Evolutionary conservation across 495 filamentous ascomycete genomes (phyloP).

Genomic region (Lentithecium fluviatile): DNA sequence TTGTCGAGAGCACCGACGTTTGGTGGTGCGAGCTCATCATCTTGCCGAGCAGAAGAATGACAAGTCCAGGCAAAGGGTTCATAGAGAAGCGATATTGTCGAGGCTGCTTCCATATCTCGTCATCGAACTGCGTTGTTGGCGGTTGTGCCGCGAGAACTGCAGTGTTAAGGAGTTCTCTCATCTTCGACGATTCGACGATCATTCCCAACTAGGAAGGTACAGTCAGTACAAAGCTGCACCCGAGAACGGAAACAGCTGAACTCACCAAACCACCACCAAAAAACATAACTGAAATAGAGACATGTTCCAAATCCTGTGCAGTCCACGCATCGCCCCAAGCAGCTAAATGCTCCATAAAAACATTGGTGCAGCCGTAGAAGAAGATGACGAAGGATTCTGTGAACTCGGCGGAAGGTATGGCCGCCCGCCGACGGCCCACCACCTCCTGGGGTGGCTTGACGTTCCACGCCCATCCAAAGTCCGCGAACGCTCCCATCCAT

Average conservation of each 20-base stretch:
- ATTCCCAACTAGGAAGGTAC: conserved; percentile 67
- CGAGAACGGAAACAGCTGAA: conserved; percentile 47
- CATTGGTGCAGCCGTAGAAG: conserved; percentile 82
- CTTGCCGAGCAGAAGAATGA: conserved; percentile 80
- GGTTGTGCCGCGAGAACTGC: conserved; percentile 50
- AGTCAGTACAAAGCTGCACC: conserved; percentile 17
- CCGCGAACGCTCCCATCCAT: conserved; percentile 86
- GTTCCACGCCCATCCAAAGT: conserved; percentile 97
- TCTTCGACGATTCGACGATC: conserved; percentile 76
- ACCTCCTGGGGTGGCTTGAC: conserved; percentile 64
- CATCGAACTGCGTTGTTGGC: conserved; percentile 44
- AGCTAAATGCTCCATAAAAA: conserved; percentile 87
- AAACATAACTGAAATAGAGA: conserved; percentile 91
- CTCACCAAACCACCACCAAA: conserved; percentile 88
- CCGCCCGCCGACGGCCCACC: conserved; percentile 59
- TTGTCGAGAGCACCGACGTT: conserved; percentile 75
- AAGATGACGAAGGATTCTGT: conserved; percentile 86
- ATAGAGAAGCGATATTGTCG: conserved; percentile 71
- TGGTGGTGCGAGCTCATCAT: conserved; percentile 97
- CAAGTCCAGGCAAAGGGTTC: conserved; percentile 85
- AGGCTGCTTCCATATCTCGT: conserved; percentile 57
- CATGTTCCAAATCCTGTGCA: conserved; percentile 81
- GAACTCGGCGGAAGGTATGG: conserved; percentile 79
- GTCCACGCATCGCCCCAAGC: conserved; percentile 68
- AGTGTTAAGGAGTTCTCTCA: conserved; percentile 70